Base-by-base conservation (phyloP, 1,284 basidiomycete species). In the Schizophyllum commune region DNA sequence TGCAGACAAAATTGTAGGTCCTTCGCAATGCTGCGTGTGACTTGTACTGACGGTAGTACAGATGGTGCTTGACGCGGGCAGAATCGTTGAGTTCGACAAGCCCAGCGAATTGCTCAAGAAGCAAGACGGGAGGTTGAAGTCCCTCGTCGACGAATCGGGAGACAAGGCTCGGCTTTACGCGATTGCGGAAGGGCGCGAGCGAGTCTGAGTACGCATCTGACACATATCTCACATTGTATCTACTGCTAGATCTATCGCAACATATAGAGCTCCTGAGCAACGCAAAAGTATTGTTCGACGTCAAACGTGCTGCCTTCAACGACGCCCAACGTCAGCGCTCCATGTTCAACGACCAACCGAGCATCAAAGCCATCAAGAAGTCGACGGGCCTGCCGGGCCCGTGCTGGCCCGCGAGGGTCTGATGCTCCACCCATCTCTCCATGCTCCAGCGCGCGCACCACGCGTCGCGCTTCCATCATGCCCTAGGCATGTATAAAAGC, bases 101-200 rank as follows among this genome's bases (percentile, higher is more conserved):
- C 91, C 91, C 0, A 73, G 72, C n/a, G 77, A 77, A 22, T 77
- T 94, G 7, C 77, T 92, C 58, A 71, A 77, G 58, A 79, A 79
- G 20, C 70, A 79, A 55, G 72, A 77, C 27, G 81, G 85, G 9
- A 67, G 71, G 59, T 81, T 90, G 64, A 79, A 81, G 2, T 73
- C 79, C 20, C 73, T 89, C 32, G 84, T 89, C 1, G 81, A 88
- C 62, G 82, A 81, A 65, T 84, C 82, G 65, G 79, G 74, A 2
- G 83, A 85, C 65, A 81, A 71, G 62, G 80, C 81, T 27, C 64
- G 70, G 13, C 68, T 86, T 15, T 78, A 81, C 58, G 73, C 72
- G 4, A 79, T 81, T 74, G 79, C 79, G 52, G 61, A 62, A 55
- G 60, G 58, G 39, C 39, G 39, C 39, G 32, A 57, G 61, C n/a